Conservation (phyloP, 495 filamentous ascomycete species). For the Lophiostoma macrostomum region DNA sequence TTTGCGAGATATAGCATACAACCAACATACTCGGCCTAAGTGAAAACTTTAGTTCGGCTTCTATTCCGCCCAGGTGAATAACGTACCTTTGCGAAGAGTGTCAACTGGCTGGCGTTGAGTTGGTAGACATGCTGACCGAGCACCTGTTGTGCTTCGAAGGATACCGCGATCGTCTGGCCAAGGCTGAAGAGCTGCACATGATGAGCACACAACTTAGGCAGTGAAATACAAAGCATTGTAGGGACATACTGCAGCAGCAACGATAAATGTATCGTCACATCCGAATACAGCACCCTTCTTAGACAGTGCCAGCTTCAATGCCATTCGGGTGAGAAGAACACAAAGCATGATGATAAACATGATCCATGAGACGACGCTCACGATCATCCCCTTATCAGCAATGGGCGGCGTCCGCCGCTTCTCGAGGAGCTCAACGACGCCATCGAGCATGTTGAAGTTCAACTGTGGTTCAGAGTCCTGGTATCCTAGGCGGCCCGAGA, state of each 20-base stretch:
- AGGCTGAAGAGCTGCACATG: slow-evolving; percentile 24
- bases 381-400: slow-evolving; percentile 15
- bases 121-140: slow-evolving; percentile 7
- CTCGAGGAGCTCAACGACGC: slow-evolving; percentile 14
- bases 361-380: slow-evolving; percentile 25
- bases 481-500: slow-evolving; percentile 4
- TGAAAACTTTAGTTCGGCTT: not conserved
- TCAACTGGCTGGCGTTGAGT: not conserved
- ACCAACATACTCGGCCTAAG: slow-evolving; percentile 23
- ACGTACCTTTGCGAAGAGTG: slow-evolving; percentile 26
- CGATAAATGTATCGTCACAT: slow-evolving; percentile 20
- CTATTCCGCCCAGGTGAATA: not conserved
- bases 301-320: slow-evolving; percentile 19
- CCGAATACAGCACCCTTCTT: slow-evolving; percentile 10
- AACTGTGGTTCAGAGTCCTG: slow-evolving; percentile 1
- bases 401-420: slow-evolving; percentile 10
- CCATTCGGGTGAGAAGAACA: slow-evolving; percentile 12
- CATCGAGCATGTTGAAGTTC: slow-evolving; percentile 23
- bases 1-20: slow-evolving; percentile 31
- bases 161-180: slow-evolving; percentile 19
- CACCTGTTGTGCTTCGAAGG: slow-evolving; percentile 8
- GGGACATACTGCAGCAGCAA: slow-evolving; percentile 21
- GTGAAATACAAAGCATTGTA: not conserved
- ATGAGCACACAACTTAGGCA: no score
- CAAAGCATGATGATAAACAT: slow-evolving; percentile 11